phyloP scores from a whole-genome alignment of 805 yeast genomes.

The Suhomyces faveliae region DNA sequence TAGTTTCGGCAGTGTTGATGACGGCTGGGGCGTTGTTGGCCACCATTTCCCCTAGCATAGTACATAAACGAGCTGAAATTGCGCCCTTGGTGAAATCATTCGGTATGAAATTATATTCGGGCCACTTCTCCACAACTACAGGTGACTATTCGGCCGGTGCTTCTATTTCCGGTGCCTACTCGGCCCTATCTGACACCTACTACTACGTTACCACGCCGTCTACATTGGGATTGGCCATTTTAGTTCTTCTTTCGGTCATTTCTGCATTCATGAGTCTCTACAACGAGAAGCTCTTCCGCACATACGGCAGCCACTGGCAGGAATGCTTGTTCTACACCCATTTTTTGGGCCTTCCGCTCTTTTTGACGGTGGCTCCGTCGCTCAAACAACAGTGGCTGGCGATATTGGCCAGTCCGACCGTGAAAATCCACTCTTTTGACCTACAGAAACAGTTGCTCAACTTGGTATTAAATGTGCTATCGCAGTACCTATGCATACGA shows the following conservation, averaged over 20 bases:
- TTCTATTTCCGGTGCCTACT: neutral
- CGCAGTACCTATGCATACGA: conserved; percentile 50
- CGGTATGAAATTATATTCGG: too few species aligned
- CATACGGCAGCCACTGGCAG: conserved; percentile 61
- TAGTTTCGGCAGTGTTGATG: conserved; percentile 49
- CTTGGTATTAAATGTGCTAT: conserved; percentile 16
- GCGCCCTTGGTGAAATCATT: neutral
- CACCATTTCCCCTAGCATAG: conserved; percentile 16
- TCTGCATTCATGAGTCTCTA: conserved; percentile 59
- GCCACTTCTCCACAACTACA: too few species aligned
- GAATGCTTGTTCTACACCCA: conserved; percentile 65
- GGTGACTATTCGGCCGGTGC: neutral
- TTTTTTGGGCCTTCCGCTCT: conserved; percentile 53
- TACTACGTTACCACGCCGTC: neutral
- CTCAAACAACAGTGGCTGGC: conserved; percentile 11
- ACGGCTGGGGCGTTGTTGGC: conserved; percentile 54
- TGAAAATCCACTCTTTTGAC: neutral
- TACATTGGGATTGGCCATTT: conserved; percentile 36
- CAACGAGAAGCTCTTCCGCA: conserved; percentile 48
- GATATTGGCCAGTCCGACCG: conserved; percentile 7
- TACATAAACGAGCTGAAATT: too few species aligned
- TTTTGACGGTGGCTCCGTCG: conserved; percentile 35
- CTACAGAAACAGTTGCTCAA: conserved; percentile 14
- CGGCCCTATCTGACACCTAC: neutral
- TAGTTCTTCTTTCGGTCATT: conserved; percentile 48